Percentiles rank a stretch among this genome's conserved stretches.
These are phyloP conservation scores for Brasilioporus rufonigricans DNA, from an alignment of 768 basidiomycete genomes.

Conservation along the genomic window DNA sequence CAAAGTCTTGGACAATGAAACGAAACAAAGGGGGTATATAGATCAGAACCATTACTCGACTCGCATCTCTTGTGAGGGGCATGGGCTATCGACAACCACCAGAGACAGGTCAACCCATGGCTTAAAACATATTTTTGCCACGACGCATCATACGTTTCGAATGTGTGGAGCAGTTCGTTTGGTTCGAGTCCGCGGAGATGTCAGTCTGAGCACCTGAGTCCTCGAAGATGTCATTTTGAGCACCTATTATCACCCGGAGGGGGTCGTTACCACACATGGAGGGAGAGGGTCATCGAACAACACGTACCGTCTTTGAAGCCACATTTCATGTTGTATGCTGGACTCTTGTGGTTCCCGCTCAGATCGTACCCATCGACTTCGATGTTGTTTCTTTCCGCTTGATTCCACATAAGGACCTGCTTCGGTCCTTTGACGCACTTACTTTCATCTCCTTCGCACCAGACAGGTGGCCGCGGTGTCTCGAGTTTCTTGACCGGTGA, in stretches of 20 bases:
- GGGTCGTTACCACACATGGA: not conserved
- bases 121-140: not conserved
- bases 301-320: slow-evolving; percentile 13
- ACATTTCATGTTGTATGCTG: slow-evolving; percentile 13
- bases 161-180: not conserved
- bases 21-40: not conserved
- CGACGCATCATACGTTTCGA: not conserved
- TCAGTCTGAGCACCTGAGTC: no score
- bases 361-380: not conserved
- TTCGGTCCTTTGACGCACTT: slow-evolving; percentile 14
- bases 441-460: not conserved
- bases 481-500: slow-evolving; percentile 4
- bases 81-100: no score
- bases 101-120: not conserved
- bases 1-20: not conserved
- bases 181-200: no score
- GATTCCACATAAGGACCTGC: not conserved
- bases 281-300: not conserved
- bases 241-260: slow-evolving; percentile 6
- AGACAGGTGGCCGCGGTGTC: not conserved
- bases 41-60: not conserved
- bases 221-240: slow-evolving; percentile 19
- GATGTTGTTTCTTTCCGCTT: slow-evolving; percentile 7
- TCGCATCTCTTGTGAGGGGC: not conserved
- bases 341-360: not conserved